Conservation (phyloP, 192 early-diverging fungal species). For the Chytriomyces confervae region DNA sequence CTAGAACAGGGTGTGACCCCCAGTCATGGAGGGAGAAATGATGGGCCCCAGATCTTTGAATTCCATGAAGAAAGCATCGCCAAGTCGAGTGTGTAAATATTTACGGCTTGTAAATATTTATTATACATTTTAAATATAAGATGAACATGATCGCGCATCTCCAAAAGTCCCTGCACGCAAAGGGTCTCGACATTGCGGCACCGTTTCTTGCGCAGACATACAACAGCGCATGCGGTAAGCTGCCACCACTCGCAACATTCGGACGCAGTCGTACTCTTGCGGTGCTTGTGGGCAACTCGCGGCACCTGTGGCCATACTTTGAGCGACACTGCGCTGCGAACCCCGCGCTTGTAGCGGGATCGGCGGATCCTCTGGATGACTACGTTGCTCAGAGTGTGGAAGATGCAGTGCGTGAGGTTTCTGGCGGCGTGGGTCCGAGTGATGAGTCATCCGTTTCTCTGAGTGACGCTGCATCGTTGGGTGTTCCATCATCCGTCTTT, state of each 20-base stretch:
- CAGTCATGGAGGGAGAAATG: too few species aligned
- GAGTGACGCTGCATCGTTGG: too few species aligned
- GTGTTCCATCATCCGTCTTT: too few species aligned
- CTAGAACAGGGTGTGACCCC: too few species aligned
- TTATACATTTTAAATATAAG: too few species aligned
- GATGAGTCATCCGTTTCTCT: too few species aligned
- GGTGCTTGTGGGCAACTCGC: slow-evolving; percentile 41
- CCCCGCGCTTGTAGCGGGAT: neutral
- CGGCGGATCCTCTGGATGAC: slow-evolving; percentile 36
- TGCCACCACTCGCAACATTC: slow-evolving; percentile 39
- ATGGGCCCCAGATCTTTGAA: too few species aligned
- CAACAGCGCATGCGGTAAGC: slow-evolving; percentile 10
- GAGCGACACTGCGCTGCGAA: slow-evolving; percentile 13
- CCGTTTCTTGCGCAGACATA: slow-evolving; percentile 33
- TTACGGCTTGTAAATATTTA: too few species aligned
- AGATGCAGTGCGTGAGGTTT: neutral
- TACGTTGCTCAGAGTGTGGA: neutral
- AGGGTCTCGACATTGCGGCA: slow-evolving; percentile 7
- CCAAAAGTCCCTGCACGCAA: neutral
- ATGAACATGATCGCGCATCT: neutral
- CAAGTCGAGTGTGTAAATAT: too few species aligned
- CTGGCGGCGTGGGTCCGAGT: neutral
- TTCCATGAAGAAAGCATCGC: too few species aligned
- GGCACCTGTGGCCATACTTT: slow-evolving; percentile 40
- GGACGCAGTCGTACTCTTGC: slow-evolving; percentile 27